Evolutionary conservation across 1,284 basidiomycete species (phyloP), one percentile per base, ranked within the genome.

Genomic region (Ceratobasidium sp.): DNA sequence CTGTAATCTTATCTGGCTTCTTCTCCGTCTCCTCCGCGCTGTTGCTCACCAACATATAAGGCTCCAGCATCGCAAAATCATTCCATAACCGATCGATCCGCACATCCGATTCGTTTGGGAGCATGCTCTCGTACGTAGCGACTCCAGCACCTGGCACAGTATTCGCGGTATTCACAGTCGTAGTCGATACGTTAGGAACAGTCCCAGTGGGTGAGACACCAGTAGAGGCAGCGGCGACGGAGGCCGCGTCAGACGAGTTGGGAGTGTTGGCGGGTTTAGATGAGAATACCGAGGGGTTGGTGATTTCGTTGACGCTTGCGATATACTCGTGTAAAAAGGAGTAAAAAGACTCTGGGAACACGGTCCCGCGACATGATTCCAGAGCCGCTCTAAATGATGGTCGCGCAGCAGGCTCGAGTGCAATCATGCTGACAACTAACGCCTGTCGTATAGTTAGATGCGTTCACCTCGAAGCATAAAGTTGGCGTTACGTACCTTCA

Each of bases 311-410:
- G 75, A 94, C 84, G 1, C 94, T 90, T 0, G 90, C 87, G 58
- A 94, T 87, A 77, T 98, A 98, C 75, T 93, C 93, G 80, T 97
- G 93, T 23, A 99, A 85, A 81, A 97, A 98, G 4, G 94, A 92
- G 81, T 98, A 98, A 80, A 99, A 98, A 44, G 89, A 89, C 78
- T 96, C 92, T 0, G 97, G 96, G 76, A 99, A 95, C 46, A 95
- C 90, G 1, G 85, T 87, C 0, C 90, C 92, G 47, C 93, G 87
- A n/a, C 90, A 91, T 0, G 85, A 87, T 41, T 91, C 88, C 46
- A 99, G 84, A n/a, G 96, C 85, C 9, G 87, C 87, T 76, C 94
- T 91, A 80, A 98, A 98, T 0, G 91, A 88, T 1, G 94, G 94
- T 9, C 98, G 88, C 8, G 87, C 83, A 0, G 83, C 76, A 0